Base-by-base conservation (phyloP, 2,329 filamentous ascomycete genomes). In the Phoma herbarum region DNA sequence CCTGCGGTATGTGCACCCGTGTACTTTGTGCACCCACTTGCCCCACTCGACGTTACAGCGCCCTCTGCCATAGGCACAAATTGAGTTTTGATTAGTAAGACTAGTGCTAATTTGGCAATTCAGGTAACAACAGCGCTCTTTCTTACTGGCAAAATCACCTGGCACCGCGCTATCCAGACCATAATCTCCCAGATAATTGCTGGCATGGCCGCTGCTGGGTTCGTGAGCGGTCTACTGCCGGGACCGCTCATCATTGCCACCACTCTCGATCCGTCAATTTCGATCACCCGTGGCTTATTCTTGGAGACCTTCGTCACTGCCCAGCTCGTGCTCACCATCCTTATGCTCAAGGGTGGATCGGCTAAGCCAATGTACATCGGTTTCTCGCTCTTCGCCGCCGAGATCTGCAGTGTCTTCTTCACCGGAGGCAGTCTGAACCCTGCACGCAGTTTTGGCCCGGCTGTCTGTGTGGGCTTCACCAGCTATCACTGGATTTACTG, bases 321-420 rank as follows among this genome's bases (percentile, higher is more conserved):
- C 1, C 70, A 76, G 47, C 66, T 78, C 14, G 61, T 78, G 22
- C 65, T 77, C 18, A 71, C 71, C 11, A 75, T 77, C 45, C 65
- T 76, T 22, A 88, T 91, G 84, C 79, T 91, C 28, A 88, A 88
- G 0, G 84, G 85, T 9, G 62, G 67, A 22, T 47, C 59, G 14
- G 86, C 90, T 69, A 91, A 92, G 78, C 89, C 90, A 0, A 78
- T 92, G 14, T 88, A 87, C 11, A 90, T 93, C 65, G 90, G 90
- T 1, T 75, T 90, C 11, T 82, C 88, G 0, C 82, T 92, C 57
- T 92, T 92, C 74, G 82, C 91, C 49, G 78, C 79, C 0, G 79
- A 85, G 60, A 66, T 86, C 37, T 77, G 77, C 28, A 81, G 82
- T 75, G 79, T 81, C 2, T 79, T 71, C 68, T 81, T 75, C 58